phyloP scores from a whole-genome alignment of 2,329 filamentous ascomycete genomes.

The Trichoderma hamatum region DNA sequence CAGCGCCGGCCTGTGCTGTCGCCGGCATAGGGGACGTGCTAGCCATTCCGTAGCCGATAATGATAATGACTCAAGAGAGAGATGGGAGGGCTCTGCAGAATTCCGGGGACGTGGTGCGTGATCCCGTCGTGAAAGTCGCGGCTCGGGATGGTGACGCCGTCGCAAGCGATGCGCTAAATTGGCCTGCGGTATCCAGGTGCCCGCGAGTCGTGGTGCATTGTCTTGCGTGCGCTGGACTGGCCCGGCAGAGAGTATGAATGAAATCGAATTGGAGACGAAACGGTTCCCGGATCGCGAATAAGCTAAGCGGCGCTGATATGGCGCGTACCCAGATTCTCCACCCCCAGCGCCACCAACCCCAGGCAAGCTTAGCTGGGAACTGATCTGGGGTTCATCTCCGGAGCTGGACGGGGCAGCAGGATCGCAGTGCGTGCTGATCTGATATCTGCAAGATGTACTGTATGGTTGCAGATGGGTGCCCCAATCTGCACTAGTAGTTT shows the following conservation, averaged over 20 bases:
- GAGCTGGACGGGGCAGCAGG: not conserved
- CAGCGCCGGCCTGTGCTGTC: not conserved
- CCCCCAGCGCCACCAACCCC: slow-evolving; percentile 3
- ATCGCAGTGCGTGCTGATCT: not conserved
- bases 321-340: not conserved
- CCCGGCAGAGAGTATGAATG: not conserved
- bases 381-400: slow-evolving; percentile 15
- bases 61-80: not conserved
- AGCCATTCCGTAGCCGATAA: not conserved
- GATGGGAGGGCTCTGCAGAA: not conserved
- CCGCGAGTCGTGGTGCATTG: not conserved
- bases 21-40: not conserved
- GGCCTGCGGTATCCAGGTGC: not conserved
- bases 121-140: not conserved
- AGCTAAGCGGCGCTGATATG: not conserved
- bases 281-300: not conserved
- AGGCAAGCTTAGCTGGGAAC: not conserved
- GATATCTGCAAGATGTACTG: not conserved
- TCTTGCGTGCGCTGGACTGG: not conserved
- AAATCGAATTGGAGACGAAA: not conserved
- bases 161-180: not conserved
- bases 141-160: not conserved
- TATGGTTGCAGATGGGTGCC: not conserved
- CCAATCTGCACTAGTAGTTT: not conserved
- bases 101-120: not conserved